Base-by-base conservation (phyloP, 2,329 filamentous ascomycete genomes). In the Meredithiella fracta region DNA sequence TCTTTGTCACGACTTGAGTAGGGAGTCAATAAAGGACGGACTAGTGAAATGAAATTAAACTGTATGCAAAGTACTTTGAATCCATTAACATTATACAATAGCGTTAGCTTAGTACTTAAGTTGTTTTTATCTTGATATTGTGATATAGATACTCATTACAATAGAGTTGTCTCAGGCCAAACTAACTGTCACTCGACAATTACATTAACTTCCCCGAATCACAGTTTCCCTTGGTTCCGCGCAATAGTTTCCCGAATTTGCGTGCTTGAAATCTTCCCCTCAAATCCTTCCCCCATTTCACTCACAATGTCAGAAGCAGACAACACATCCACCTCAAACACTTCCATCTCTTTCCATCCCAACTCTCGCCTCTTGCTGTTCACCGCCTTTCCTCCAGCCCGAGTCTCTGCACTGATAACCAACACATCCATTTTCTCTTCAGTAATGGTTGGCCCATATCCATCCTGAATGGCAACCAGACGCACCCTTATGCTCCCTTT, bases 291-390 rank as follows among this genome's bases (percentile, higher is more conserved):
- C n/a, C 72, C 61, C 0, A 44, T 57, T 2, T 51, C 59, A 1
- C 53, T 68, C 47, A 73, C 70, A 54, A 80, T 78, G 40, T 77
- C 73, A 2, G 81, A 17, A 8, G 56, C 77, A 67, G 91, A 85
- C 15, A 98, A 74, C 14, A 97, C 87, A 63, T 92, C 86, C 26
- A 97, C 87, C 66, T 94, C 90, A 63, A 88, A 95, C 0, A 94
- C 78, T 25, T 88, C 81, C 40, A 98, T 72, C 23, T 73, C 68
- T 37, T 73, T 71, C 89, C 88, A 96, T 1, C 85, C 86, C 59
- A 82, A 83, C 62, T 86, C 84, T 26, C 64, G 70, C 47, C 92
- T 78, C 66, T 83, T 86, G n/a, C 84, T 76, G 65, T 98, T 98
- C 61, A 98, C 87, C 0, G 86, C 86, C 58, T 79, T 73, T 3